Evolutionary conservation across 805 yeast genomes (phyloP), one percentile per base, ranked within the genome.

Genomic region (Candida arabinofermentans): DNA sequence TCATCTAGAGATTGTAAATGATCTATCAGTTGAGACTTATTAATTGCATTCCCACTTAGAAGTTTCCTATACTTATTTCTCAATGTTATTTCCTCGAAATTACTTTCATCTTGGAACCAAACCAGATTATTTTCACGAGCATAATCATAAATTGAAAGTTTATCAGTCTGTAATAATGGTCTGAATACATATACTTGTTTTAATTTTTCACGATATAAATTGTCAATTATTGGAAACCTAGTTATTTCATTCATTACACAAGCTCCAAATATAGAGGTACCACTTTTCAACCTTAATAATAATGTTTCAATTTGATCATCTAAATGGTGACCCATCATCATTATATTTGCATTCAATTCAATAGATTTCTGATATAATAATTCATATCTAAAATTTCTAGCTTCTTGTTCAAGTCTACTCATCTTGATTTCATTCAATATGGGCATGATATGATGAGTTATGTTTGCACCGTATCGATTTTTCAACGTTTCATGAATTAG

Each of bases 231-330:
- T 2, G 58, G 58, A 27, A 38, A 50, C 10, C 17, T 24, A 4
- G 50, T 18, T 3, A 31, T 14, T 1, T 37, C 18, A 13, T 36
- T 41, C 69, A 83, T 79, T 0, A 87, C 84, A 1, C 69, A 66
- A 8, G 83, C 64, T 0, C 95, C 95, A 58, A 71, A 66, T n/a
- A 74, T 41, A 0, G 75, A 62, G 29, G 77, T 70, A 23, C 72
- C 69, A 1, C 59, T 40, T 2, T 64, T 39, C 38, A 83, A 62
- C 27, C 95, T 59, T 55, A 80, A 69, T 18, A 82, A 46, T 46
- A 74, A 80, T 0, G 91, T 83, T 53, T 86, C 95, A 12, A 81
- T 40, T 52, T 83, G 88, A 57, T 86, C 95, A 53, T 86, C 79
- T 36, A 67, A 53, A 49, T 79, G 86, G 51, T 86, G 95, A 0